phyloP scores from a whole-genome alignment of 1,139 yeast genomes.

The Pichia sp. region DNA sequence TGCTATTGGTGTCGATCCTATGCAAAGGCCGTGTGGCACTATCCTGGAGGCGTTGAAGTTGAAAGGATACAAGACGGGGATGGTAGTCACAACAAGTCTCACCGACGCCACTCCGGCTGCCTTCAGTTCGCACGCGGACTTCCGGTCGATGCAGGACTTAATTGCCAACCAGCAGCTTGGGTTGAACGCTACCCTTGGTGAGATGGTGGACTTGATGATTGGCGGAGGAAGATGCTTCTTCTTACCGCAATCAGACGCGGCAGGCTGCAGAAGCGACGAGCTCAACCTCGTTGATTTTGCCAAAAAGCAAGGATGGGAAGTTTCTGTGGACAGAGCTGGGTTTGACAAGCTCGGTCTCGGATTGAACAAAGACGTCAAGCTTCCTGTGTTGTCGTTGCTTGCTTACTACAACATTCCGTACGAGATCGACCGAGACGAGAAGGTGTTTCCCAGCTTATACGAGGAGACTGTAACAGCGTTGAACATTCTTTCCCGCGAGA shows the following conservation, averaged over 20 bases:
- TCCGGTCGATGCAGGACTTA: constrained; percentile 69
- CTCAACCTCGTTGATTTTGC: constrained; percentile 64
- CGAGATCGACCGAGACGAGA: constrained; percentile 64
- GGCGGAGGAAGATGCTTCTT: constrained; percentile 90
- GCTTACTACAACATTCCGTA: constrained; percentile 75
- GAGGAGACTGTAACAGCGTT: constrained; percentile 72
- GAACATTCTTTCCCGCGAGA: constrained; percentile 57
- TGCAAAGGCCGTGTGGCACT: constrained; percentile 69
- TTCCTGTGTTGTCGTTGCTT: constrained; percentile 70
- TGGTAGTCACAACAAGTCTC: constrained; percentile 81
- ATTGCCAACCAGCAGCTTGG: constrained; percentile 87
- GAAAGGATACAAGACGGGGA: constrained; percentile 72
- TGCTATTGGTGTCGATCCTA: constrained; percentile 71
- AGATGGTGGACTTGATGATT: constrained; percentile 62
- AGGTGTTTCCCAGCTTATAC: constrained; percentile 63
- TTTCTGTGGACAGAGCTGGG: constrained; percentile 51
- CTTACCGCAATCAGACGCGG: constrained; percentile 41
- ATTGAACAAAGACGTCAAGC: constrained; percentile 42
- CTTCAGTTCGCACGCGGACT: constrained; percentile 71
- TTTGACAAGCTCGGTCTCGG: constrained; percentile 58
- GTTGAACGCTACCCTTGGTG: constrained; percentile 60
- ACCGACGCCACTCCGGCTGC: constrained; percentile 91
- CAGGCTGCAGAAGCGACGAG: constrained; percentile 66
- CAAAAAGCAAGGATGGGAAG: constrained; percentile 55
- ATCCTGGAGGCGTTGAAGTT: constrained; percentile 77